Evolutionary conservation across 768 basidiomycete genomes (phyloP).

Genomic region (Suillus luteus): DNA sequence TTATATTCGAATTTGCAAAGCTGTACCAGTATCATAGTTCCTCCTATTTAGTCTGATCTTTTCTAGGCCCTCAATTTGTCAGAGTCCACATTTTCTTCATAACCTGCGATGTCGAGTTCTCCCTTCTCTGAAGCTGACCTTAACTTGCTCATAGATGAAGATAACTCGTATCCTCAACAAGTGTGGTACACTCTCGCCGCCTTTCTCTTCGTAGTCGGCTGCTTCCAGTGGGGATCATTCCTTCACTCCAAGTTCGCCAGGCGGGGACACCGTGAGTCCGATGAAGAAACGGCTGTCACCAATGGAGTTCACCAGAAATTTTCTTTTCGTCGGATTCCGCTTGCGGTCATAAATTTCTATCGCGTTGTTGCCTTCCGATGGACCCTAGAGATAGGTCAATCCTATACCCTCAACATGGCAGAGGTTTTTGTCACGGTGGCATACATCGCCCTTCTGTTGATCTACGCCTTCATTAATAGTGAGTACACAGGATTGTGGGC

Average conservation of each 20-base stretch:
- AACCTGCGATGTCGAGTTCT: constrained; percentile 9
- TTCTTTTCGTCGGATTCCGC: constrained; percentile 41
- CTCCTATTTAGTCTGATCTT: background rate
- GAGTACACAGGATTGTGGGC: constrained; percentile 20
- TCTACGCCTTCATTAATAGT: constrained; percentile 50
- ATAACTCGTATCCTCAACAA: constrained; percentile 10
- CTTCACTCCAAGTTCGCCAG: constrained; percentile 23
- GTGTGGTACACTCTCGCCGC: constrained; percentile 22
- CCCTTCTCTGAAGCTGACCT: background rate
- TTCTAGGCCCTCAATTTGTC: background rate
- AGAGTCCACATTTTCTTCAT: background rate
- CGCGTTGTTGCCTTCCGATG: constrained; percentile 52
- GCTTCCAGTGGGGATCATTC: constrained; percentile 30
- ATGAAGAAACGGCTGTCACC: constrained; percentile 21
- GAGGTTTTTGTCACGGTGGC: constrained; percentile 49
- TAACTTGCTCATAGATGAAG: background rate
- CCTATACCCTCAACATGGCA: constrained; percentile 37
- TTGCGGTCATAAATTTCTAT: constrained; percentile 45
- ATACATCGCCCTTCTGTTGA: constrained; percentile 48
- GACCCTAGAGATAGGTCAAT: constrained; percentile 46
- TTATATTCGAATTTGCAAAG: background rate
- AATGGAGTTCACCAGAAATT: constrained; percentile 29
- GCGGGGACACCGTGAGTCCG: constrained; percentile 8
- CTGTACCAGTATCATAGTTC: background rate
- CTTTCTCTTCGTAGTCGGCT: constrained; percentile 23